A percentile compares a stretch with the other conserved stretches of the same genome.
These are phyloP conservation scores for Salix udensis DNA, from an alignment of 345 rosid species.

Conservation along the genomic window DNA sequence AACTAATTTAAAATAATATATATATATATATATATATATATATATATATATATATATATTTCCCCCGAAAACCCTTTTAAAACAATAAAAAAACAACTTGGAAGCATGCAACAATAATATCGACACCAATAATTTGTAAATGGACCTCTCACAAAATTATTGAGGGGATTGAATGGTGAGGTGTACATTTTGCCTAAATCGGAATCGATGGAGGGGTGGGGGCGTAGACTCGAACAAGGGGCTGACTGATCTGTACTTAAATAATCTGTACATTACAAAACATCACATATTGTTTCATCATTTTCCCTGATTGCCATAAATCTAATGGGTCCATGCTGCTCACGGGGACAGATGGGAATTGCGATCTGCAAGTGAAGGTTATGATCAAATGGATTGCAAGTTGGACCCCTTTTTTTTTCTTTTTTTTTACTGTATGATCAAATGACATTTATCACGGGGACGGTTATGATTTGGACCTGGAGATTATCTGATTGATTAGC, in stretches of 20 bases:
- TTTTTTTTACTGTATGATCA: too few species aligned
- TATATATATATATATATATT: too few species aligned
- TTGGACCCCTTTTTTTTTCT: too few species aligned
- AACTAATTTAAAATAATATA: too few species aligned
- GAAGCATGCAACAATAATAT: neutral
- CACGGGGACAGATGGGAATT: neutral
- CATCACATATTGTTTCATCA: neutral
- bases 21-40: too few species aligned
- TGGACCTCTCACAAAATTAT: neutral
- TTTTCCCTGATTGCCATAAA: neutral
- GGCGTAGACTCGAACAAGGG: neutral
- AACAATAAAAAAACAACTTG: too few species aligned
- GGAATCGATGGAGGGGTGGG: neutral
- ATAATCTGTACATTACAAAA: slow-evolving; percentile 13
- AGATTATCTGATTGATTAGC: neutral
- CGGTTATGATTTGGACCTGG: neutral
- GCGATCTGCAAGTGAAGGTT: neutral
- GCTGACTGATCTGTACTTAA: slow-evolving; percentile 5
- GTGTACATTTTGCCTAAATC: neutral
- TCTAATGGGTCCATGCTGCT: neutral
- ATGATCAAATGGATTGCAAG: too few species aligned
- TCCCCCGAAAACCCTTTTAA: too few species aligned
- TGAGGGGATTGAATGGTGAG: neutral
- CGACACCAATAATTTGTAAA: too few species aligned
- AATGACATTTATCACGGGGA: too few species aligned